These are phyloP conservation scores for Anastatica hierochuntica DNA, from an alignment of 345 rosid genomes.

Conservation along the genomic window DNA sequence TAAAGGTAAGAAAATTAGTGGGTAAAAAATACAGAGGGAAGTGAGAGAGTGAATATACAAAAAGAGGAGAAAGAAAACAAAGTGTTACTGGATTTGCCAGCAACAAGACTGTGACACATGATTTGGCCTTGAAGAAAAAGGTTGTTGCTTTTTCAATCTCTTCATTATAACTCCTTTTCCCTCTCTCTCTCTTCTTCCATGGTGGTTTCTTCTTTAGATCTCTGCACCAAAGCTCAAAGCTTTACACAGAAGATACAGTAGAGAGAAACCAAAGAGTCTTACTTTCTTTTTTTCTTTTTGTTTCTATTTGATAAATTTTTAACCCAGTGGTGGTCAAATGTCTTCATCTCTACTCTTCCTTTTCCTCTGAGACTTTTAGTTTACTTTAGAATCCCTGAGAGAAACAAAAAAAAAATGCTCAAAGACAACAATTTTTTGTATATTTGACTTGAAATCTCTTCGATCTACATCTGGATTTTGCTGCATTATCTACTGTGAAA, in stretches of 20 bases:
- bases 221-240: conserved; percentile 33
- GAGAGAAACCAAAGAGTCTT: conserved; percentile 22
- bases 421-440: conserved; percentile 16
- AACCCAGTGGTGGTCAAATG: conserved; percentile 21
- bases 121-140: conserved; percentile 37
- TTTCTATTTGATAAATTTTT: not conserved
- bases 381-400: conserved; percentile 33
- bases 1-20: not conserved
- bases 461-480: conserved; percentile 25
- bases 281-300: not conserved
- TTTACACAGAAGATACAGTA: conserved; percentile 32
- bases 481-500: conserved; percentile 32
- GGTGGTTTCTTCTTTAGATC: conserved; percentile 29
- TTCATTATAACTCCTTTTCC: conserved; percentile 34
- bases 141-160: conserved; percentile 25
- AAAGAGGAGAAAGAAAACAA: conserved; percentile 21
- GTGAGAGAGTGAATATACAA: conserved; percentile 2
- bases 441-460: conserved; percentile 16
- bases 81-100: conserved; percentile 32
- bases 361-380: too few species aligned
- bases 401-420: conserved; percentile 6
- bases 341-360: conserved; percentile 21
- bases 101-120: conserved; percentile 46
- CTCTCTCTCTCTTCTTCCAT: conserved; percentile 23
- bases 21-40: not conserved